These are phyloP conservation scores for Ormosia emarginata DNA, from an alignment of 306 rosid species.

Conservation along the genomic window DNA sequence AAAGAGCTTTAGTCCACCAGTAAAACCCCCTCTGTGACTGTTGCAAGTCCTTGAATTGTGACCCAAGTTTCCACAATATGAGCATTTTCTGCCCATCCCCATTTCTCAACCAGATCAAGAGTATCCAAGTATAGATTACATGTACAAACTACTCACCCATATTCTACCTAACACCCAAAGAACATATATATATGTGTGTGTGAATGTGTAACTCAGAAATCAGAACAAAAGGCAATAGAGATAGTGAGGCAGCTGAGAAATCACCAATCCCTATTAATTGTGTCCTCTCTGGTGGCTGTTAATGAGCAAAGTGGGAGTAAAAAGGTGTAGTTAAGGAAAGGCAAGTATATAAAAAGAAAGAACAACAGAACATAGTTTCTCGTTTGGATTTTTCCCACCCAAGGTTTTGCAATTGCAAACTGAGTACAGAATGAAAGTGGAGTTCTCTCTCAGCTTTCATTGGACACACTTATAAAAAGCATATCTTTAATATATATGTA, in stretches of 20 bases:
- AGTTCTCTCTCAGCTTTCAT: background rate
- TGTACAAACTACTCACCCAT: no score
- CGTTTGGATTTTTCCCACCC: background rate
- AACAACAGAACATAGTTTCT: conserved; percentile 6
- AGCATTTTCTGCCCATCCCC: conserved; percentile 73
- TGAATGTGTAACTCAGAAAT: background rate
- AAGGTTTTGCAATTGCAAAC: background rate
- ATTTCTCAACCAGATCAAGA: conserved; percentile 28
- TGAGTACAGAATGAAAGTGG: background rate
- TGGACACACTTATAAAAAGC: background rate
- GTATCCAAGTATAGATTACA: no score
- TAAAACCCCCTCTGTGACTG: conserved; percentile 13
- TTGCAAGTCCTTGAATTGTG: conserved; percentile 69
- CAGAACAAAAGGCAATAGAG: background rate
- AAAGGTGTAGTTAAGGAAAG: conserved; percentile 38
- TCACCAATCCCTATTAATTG: conserved; percentile 16
- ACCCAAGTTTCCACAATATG: conserved; percentile 66
- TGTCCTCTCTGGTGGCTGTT: conserved; percentile 35
- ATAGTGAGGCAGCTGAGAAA: background rate
- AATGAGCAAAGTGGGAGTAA: conserved; percentile 2
- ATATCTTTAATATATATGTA: background rate
- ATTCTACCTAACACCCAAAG: no score
- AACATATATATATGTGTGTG: background rate
- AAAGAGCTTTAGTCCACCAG: conserved; percentile 43
- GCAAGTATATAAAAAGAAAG: background rate